Conservation (phyloP, 352 stramenopile species). For the Paralagenidium karlingii region DNA sequence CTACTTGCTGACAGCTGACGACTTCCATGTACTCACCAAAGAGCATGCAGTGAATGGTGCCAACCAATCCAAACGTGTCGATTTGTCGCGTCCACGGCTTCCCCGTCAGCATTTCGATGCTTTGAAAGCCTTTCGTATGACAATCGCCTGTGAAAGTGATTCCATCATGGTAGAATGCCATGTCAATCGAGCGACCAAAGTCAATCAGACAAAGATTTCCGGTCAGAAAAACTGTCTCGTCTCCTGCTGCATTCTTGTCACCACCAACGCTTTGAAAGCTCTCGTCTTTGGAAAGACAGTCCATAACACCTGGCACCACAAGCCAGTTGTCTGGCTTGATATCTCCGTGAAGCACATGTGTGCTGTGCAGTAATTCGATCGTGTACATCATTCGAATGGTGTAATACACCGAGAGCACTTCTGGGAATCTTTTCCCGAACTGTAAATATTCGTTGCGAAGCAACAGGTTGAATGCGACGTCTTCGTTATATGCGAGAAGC, state of each 20-base stretch:
- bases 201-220: slow-evolving; percentile 65
- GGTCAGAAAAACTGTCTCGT: slow-evolving; percentile 9
- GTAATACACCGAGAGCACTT: slow-evolving; percentile 63
- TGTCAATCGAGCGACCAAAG: slow-evolving; percentile 74
- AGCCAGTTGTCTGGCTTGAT: slow-evolving; percentile 85
- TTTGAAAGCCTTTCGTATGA: slow-evolving; percentile 78
- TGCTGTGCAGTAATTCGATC: slow-evolving; percentile 46
- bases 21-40: slow-evolving; percentile 81
- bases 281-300: not conserved
- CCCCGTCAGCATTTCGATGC: slow-evolving; percentile 67
- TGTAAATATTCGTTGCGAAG: slow-evolving; percentile 7
- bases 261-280: no score
- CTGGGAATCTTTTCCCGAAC: slow-evolving; percentile 40
- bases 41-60: slow-evolving; percentile 67
- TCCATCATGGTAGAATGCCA: slow-evolving; percentile 31
- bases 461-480: not conserved
- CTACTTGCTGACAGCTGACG: slow-evolving; percentile 10
- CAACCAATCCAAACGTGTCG: slow-evolving; percentile 72
- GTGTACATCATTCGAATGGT: slow-evolving; percentile 67
- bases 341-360: slow-evolving; percentile 64
- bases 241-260: slow-evolving; percentile 6
- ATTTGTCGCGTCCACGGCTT: slow-evolving; percentile 73
- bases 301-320: slow-evolving; percentile 15
- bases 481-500: not conserved
- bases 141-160: slow-evolving; percentile 61